Evolutionary conservation across 805 yeast genomes (phyloP), one percentile per base, ranked within the genome.

Genomic region (Schwanniomyces sp.): DNA sequence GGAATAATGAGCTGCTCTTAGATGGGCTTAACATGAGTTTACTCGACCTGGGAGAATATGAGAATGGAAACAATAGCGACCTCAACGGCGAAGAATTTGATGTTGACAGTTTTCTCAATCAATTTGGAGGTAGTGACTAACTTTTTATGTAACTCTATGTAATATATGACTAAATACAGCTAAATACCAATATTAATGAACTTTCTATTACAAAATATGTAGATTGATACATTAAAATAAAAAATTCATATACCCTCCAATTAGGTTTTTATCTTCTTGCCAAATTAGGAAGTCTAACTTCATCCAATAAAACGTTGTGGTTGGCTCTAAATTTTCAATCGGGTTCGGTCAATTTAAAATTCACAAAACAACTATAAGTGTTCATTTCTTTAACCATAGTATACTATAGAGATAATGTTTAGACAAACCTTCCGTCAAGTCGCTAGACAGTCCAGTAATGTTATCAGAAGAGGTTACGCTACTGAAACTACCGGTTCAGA

Each of bases 391-490:
- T 32, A 32, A 32, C 21, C 36, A 32, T 16, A 32, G 36, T 32
- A 32, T 12, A 16, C 11, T 32, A 32, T 7, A 32, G 34, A 32
- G 54, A 67, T 44, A 46, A 81, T 82, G 86, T 81, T 82, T 68
- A 81, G 85, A 80, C 81, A 79, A 69, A 70, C 84, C 52, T 64
- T 81, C 58, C 84, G 85, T 75, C 74, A 79, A 64, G 76, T 77
- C 60, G 74, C 84, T 57, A 80, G 80, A 74, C 80, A 76, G 60
- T 73, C 82, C 58, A 72, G 81, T 67, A 56, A 67, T 52, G 77
- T 78, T 51, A 82, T 81, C 58, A 84, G 80, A 72, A 86, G 97
- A 84, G 78, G 86, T 52, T 92, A 91, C 70, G 99, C 99, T 61
- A 96, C 92, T 59, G 95, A 87, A 56, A 69, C 82, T 43, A 57